phyloP scores from a whole-genome alignment of 495 filamentous ascomycete genomes.

The Lepidopterella palustris region DNA sequence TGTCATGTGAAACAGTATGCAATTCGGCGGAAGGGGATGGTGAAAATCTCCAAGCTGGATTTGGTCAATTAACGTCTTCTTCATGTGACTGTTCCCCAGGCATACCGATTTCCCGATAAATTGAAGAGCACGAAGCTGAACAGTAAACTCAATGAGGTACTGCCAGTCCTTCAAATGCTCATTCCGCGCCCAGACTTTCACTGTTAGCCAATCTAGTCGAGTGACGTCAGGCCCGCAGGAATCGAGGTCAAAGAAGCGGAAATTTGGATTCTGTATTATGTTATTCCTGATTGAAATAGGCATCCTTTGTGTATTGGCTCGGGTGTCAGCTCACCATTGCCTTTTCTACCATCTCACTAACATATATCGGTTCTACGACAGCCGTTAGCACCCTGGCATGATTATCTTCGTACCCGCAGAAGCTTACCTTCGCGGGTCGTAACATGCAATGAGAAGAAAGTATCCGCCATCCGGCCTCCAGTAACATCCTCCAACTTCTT shows the following conservation, averaged over 20 bases:
- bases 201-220: slow-evolving; percentile 53
- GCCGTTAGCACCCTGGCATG: background rate
- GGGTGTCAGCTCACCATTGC: slow-evolving; percentile 49
- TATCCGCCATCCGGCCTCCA: slow-evolving; percentile 68
- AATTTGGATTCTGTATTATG: slow-evolving; percentile 65
- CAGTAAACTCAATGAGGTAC: slow-evolving; percentile 62
- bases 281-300: background rate
- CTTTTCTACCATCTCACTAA: slow-evolving; percentile 74
- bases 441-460: slow-evolving; percentile 78
- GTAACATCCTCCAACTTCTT: slow-evolving; percentile 68
- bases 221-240: slow-evolving; percentile 59
- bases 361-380: slow-evolving; percentile 69
- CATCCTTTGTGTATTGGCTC: background rate
- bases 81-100: background rate
- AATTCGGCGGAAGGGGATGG: slow-evolving; percentile 76
- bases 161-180: slow-evolving; percentile 51
- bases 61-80: background rate
- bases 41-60: slow-evolving; percentile 57
- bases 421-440: slow-evolving; percentile 31
- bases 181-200: slow-evolving; percentile 73
- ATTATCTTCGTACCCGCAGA: background rate
- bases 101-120: slow-evolving; percentile 66
- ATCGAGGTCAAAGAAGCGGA: slow-evolving; percentile 77
- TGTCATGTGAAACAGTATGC: slow-evolving; percentile 75
- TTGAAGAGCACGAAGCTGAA: slow-evolving; percentile 64